phyloP scores from a whole-genome alignment of 441 rosid species.

The Iberis amara region DNA sequence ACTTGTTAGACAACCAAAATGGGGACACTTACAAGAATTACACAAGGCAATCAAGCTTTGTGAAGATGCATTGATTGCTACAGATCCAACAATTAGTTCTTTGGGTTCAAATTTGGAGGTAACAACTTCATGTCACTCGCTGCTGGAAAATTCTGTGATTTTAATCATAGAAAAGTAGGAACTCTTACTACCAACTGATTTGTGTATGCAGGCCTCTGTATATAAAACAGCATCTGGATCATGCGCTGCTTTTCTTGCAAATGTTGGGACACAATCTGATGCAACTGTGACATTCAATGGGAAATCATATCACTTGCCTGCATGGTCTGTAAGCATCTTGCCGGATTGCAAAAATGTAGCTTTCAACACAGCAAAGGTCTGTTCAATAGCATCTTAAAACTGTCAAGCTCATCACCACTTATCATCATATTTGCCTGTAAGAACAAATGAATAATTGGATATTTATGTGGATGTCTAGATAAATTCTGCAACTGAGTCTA shows the following conservation, averaged over 20 bases:
- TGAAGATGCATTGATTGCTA: conserved; percentile 49
- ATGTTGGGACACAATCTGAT: conserved; percentile 40
- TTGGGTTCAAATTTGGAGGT: conserved; percentile 64
- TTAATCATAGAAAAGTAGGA: no score
- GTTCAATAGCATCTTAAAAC: conserved; percentile 8
- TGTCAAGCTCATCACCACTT: neutral
- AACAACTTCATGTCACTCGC: neutral
- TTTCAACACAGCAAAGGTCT: conserved; percentile 80
- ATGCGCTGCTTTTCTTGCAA: conserved; percentile 75
- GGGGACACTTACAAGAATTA: conserved; percentile 66
- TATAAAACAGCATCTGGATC: conserved; percentile 49
- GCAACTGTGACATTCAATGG: conserved; percentile 52
- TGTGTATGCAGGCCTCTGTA: conserved; percentile 47
- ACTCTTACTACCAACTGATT: neutral
- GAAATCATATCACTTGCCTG: conserved; percentile 54
- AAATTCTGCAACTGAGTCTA: conserved; percentile 56
- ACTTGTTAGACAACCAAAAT: conserved; percentile 61
- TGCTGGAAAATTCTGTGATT: neutral
- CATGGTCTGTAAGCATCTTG: conserved; percentile 81
- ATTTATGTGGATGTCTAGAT: conserved; percentile 34
- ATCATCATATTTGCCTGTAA: conserved; percentile 3
- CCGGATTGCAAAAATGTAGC: conserved; percentile 71
- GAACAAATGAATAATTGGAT: conserved; percentile 9
- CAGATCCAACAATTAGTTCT: conserved; percentile 52
- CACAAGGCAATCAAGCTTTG: conserved; percentile 75